Evolutionary conservation across 306 rosid genomes (phyloP), one percentile per base, ranked within the genome.

Genomic region (Ceratonia siliqua): DNA sequence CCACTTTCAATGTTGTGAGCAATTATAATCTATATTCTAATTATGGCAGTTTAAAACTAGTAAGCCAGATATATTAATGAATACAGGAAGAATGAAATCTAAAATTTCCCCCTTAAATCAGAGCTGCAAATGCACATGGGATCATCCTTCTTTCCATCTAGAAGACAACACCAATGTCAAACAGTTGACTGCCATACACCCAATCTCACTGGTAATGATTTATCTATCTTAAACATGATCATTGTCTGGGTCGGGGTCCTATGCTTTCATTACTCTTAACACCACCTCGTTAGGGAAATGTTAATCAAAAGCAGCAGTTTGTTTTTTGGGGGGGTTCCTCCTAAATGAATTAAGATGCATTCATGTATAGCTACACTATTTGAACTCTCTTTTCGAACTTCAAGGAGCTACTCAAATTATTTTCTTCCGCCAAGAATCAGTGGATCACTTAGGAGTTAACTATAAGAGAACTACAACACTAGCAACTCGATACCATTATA

Each of bases 1-100:
- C 70, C 84, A 74, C 76, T 81, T 78, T 66, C 36, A 81, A 56
- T 25, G 41, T 53, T 32, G 54, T 45, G 38, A 65, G 50, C 27
- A 45, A 68, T 50, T 62, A 43, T 15, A 66, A 41, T 36, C 70
- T 55, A 58, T 38, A 75, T 38, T 45, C 53, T 27, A 35, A 8
- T 18, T 66, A 33, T 41, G 74, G 41, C 48, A 67, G 38, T 55
- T 58, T 70, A 21, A 52, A 21, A 14, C 53, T 39, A 45, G 39
- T 3, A 61, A 30, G 22, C 50, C 72, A 15, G 41, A 81, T 42
- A 72, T 66, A 46, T 24, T 11, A 63, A 33, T 50, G 18, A 14
- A 74, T 45, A 52, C 21, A 30, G 2, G 64, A 35, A 63, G 52
- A 63, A 59, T 59, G 28, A 42, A 52, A 17, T 39, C 53, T 2